Evolutionary conservation across 2,329 filamentous ascomycete species (phyloP).

Genomic region (Knoxdaviesia capensis): DNA sequence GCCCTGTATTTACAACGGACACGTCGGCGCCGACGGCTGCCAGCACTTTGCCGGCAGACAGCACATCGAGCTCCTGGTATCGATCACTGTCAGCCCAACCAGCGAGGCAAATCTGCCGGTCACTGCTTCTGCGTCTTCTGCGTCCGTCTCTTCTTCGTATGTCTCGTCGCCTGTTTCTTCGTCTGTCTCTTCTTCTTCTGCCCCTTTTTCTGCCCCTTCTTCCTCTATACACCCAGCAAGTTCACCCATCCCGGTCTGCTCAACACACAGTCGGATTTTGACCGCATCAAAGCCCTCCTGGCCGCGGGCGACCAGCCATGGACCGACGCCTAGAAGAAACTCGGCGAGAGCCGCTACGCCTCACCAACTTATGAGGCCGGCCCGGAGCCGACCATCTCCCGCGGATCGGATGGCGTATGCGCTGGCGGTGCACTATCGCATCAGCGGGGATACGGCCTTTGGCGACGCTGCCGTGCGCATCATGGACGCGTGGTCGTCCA

Average conservation of each 20-base stretch:
- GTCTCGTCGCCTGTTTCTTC: too few relatives aligned
- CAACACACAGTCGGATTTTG: constrained; percentile 16
- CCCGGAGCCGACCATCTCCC: constrained; percentile 13
- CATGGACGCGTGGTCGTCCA: constrained; percentile 17
- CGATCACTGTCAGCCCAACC: too few relatives aligned
- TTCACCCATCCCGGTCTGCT: constrained; percentile 8
- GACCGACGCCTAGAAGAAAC: constrained; percentile 13
- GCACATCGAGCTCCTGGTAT: too few relatives aligned
- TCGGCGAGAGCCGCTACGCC: constrained; percentile 12
- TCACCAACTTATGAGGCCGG: constrained; percentile 11
- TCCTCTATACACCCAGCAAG: too few relatives aligned
- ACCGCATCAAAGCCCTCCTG: constrained; percentile 18
- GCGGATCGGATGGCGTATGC: constrained; percentile 16
- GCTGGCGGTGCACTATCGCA: constrained; percentile 18
- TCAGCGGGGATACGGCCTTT: constrained; percentile 15
- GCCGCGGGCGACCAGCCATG: constrained; percentile 13
- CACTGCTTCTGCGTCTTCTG: too few relatives aligned
- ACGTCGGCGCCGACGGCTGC: too few relatives aligned
- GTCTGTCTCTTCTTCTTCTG: too few relatives aligned
- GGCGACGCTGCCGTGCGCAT: constrained; percentile 16
- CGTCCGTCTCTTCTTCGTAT: too few relatives aligned
- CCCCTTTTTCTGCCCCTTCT: too few relatives aligned
- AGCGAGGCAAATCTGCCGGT: too few relatives aligned
- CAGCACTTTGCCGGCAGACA: too few relatives aligned
- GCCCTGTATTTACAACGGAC: too few relatives aligned